Evolutionary conservation across 2,329 filamentous ascomycete genomes (phyloP).

Genomic region (Paracorniculantispora psalliotae): DNA sequence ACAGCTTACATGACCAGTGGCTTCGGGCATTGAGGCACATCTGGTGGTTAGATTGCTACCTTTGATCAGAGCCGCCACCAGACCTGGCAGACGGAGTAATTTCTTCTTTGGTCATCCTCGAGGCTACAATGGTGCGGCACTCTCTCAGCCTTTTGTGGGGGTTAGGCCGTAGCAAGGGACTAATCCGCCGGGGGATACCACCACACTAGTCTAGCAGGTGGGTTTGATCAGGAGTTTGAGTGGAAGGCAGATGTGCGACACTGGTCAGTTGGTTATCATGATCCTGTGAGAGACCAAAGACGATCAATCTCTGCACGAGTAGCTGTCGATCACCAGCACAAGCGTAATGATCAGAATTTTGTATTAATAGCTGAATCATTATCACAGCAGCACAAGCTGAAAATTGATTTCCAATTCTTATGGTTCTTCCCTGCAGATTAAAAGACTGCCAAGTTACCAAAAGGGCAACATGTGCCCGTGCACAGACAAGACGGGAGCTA

Average conservation of each 20-base stretch:
- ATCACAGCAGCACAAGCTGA: no score
- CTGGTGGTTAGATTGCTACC: not conserved
- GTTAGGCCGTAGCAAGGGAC: not conserved
- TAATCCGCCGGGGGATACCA: constrained; percentile 2
- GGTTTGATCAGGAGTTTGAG: not conserved
- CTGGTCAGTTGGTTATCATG: not conserved
- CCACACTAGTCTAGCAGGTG: not conserved
- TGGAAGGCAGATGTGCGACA: not conserved
- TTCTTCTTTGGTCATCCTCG: not conserved
- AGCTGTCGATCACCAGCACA: no score
- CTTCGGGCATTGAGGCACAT: not conserved
- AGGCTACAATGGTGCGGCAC: not conserved
- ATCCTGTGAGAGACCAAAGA: no score
- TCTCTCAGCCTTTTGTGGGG: not conserved
- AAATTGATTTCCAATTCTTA: no score
- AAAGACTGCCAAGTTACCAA: not conserved
- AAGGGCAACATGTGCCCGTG: not conserved
- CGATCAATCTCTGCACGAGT: no score
- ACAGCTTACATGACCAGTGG: not conserved
- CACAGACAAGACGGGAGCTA: not conserved
- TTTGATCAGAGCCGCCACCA: not conserved
- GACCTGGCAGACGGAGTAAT: not conserved
- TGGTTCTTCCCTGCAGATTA: not conserved
- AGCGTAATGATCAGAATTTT: no score
- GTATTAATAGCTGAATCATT: no score